Evolutionary conservation across 1,284 basidiomycete genomes (phyloP).

Genomic region (Ganoderma leucocontextum): DNA sequence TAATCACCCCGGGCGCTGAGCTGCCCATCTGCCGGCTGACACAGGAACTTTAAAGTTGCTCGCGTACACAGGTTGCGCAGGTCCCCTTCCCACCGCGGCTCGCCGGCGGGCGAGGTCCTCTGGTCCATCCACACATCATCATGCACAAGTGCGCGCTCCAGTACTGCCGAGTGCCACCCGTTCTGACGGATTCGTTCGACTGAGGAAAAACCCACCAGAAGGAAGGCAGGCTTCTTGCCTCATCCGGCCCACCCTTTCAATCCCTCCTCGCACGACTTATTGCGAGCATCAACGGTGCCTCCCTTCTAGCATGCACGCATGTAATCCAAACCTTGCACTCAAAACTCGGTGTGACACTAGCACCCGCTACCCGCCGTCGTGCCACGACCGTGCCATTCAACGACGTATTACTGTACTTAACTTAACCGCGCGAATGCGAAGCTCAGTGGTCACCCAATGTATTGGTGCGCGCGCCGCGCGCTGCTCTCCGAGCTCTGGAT

Average conservation of each 20-base stretch:
- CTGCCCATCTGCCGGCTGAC: not conserved
- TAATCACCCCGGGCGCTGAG: not conserved
- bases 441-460: not conserved
- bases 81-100: slow-evolving; percentile 1
- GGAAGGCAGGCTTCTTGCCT: not conserved
- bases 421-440: not conserved
- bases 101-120: not conserved
- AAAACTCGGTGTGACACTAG: not conserved
- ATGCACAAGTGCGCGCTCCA: not conserved
- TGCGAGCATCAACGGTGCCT: not conserved
- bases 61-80: slow-evolving; percentile 1
- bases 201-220: not conserved
- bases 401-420: not conserved
- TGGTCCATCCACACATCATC: not conserved
- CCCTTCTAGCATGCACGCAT: not conserved
- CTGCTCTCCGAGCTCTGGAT: slow-evolving; percentile 2
- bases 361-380: not conserved
- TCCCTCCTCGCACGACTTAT: not conserved
- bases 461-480: not conserved
- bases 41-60: not conserved
- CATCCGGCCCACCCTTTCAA: not conserved
- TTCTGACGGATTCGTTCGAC: slow-evolving; percentile 8
- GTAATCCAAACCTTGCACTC: slow-evolving; percentile 7
- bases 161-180: slow-evolving; percentile 4
- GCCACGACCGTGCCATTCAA: not conserved